Base-by-base conservation (phyloP, 2,329 filamentous ascomycete species). In the Leptographium radiaticola region DNA sequence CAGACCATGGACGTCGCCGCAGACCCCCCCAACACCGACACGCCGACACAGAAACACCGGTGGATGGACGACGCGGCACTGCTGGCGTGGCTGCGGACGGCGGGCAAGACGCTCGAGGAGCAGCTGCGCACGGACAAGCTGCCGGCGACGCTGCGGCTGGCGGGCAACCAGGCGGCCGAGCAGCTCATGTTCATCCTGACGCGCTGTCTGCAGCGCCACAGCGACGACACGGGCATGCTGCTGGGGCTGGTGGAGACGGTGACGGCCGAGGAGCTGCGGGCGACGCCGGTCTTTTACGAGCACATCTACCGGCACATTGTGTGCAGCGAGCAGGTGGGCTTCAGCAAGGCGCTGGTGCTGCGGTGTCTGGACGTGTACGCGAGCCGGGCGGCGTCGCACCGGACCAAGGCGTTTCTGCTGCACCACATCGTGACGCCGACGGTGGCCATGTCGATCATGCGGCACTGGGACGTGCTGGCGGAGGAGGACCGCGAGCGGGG, bases 341-440 rank as follows among this genome's bases (percentile, higher is more conserved):
- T 90, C 64, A 90, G 89, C 76, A 88, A 85, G 61, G 80, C 81
- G 6, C 77, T 94, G 2, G 79, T 97, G 44, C 79, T 91, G 62
- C 85, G 87, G 53, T 95, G 89, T 63, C 79, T 98, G 48, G 90
- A 97, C 54, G 75, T 89, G 1, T 98, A 96, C 66, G 84, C 87
- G 8, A 80, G 83, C 50, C 88, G 85, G 63, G 80, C 75, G 47
- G 87, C 84, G 13, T 83, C 86, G 0, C 93, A 96, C 68, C 90
- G 86, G 71, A 87, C 88, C 46, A 98, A 98, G 68, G 86, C 89
- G 52, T 99, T 95, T 66, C 74, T 94, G 39, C 83, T 98, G 64
- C 89, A 89, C 65, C 84, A 95, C 66, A 78, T 98, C 36, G 87
- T 96, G 59, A 98, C 97, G 63, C 94, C 93, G 0, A 95, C 97